Conservation (phyloP, 805 yeast species). For the Wickerhamomyces sydowiorum region DNA sequence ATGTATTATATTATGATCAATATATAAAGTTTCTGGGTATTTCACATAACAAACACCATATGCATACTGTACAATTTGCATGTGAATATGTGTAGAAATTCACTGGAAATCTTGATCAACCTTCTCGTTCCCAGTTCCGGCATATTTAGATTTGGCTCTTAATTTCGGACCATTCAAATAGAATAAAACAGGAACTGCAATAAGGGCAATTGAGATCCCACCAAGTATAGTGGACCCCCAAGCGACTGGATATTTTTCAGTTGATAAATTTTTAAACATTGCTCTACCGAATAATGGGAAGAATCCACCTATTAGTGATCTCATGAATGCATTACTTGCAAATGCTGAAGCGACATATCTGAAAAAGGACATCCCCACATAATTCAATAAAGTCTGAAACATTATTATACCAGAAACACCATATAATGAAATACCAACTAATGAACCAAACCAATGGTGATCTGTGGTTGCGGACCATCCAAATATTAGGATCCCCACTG, state of each 20-base stretch:
- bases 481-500: conserved; percentile 39
- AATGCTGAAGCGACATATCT: conserved; percentile 57
- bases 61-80: too few species aligned
- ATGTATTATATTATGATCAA: not conserved
- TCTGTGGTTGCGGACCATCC: conserved; percentile 41
- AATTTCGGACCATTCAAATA: conserved; percentile 40
- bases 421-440: conserved; percentile 37
- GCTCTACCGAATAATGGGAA: conserved; percentile 65
- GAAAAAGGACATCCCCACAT: conserved; percentile 54
- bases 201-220: conserved; percentile 38
- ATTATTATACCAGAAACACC: conserved; percentile 39
- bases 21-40: too few species aligned
- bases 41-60: too few species aligned
- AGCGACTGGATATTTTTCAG: conserved; percentile 43
- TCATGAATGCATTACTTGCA: conserved; percentile 62
- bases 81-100: too few species aligned
- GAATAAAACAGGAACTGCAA: conserved; percentile 52
- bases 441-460: conserved; percentile 45
- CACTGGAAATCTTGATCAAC: too few species aligned
- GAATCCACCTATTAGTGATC: conserved; percentile 60
- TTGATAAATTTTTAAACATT: conserved; percentile 54
- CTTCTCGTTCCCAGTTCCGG: conserved; percentile 12
- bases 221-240: conserved; percentile 54
- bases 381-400: conserved; percentile 54
- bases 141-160: conserved; percentile 31